Evolutionary conservation across 768 basidiomycete species (phyloP).

Genomic region (Russula foetens): DNA sequence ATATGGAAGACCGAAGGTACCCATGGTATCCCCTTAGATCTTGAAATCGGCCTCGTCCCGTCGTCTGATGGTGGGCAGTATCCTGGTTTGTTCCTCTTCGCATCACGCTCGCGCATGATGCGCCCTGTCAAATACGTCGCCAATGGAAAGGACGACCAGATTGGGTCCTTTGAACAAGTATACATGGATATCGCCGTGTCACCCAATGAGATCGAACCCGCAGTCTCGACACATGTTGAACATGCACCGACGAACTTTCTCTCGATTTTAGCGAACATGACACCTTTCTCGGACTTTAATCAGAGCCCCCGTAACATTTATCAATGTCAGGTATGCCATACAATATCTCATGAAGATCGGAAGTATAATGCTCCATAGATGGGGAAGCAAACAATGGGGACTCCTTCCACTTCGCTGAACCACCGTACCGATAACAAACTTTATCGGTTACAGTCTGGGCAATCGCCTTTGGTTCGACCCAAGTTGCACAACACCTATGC

Average conservation of each 20-base stretch:
- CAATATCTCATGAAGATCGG: background rate
- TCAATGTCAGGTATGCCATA: slow-evolving; percentile 68
- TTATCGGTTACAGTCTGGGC: slow-evolving; percentile 91
- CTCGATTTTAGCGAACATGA: slow-evolving; percentile 94
- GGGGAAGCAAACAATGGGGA: slow-evolving; percentile 99
- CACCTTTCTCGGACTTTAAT: slow-evolving; percentile 99
- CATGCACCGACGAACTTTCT: slow-evolving; percentile 92
- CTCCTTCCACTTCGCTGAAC: slow-evolving; percentile 83
- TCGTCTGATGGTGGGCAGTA: slow-evolving; percentile 88
- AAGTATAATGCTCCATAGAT: slow-evolving; percentile 45
- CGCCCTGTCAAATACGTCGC: slow-evolving; percentile 86
- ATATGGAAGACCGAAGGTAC: slow-evolving; percentile 91
- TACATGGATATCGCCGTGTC: slow-evolving; percentile 98
- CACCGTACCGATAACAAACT: slow-evolving; percentile 98
- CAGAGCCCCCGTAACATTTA: slow-evolving; percentile 93
- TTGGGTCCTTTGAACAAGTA: slow-evolving; percentile 97
- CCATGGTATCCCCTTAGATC: slow-evolving; percentile 77
- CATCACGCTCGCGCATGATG: slow-evolving; percentile 90
- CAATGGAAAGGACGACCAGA: slow-evolving; percentile 81
- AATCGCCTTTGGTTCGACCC: slow-evolving; percentile 92
- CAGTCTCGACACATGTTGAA: slow-evolving; percentile 85
- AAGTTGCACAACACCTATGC: slow-evolving; percentile 88
- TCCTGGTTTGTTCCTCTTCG: slow-evolving; percentile 91
- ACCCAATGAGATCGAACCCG: slow-evolving; percentile 68
- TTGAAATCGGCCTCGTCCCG: slow-evolving; percentile 91